Conservation (phyloP, 2,329 filamentous ascomycete species). For the Metarhizium robertsii region DNA sequence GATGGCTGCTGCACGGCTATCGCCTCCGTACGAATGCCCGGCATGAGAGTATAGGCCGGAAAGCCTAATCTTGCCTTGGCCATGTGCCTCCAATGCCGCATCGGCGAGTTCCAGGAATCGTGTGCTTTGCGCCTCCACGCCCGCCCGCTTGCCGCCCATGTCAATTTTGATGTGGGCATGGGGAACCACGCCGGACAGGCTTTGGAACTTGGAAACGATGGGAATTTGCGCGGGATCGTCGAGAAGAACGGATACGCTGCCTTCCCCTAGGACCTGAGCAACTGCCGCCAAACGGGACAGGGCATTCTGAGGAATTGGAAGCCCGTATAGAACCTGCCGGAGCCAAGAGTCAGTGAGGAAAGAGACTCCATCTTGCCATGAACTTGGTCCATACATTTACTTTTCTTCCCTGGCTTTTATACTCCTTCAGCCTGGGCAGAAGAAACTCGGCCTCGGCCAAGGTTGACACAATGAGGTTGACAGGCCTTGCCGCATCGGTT, state of each 20-base stretch:
- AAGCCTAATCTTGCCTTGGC: conserved; percentile 29
- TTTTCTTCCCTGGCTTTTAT: conserved; percentile 39
- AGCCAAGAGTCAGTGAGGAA: background rate
- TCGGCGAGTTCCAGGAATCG: conserved; percentile 40
- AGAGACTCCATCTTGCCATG: no score
- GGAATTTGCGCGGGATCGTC: conserved; percentile 57
- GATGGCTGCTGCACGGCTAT: conserved; percentile 21
- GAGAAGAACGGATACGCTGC: conserved; percentile 54
- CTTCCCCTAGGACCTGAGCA: conserved; percentile 43
- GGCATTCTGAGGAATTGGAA: conserved; percentile 55
- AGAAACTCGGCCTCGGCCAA: conserved; percentile 64
- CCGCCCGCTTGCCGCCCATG: conserved; percentile 62
- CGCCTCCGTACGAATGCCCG: conserved; percentile 55
- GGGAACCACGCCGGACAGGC: conserved; percentile 35
- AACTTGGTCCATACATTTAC: conserved; percentile 44
- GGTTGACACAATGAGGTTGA: conserved; percentile 64
- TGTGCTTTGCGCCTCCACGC: conserved; percentile 40
- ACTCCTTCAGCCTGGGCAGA: conserved; percentile 48
- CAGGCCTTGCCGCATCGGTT: conserved; percentile 30
- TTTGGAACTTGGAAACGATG: conserved; percentile 31
- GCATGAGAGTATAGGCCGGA: conserved; percentile 66
- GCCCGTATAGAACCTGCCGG: conserved; percentile 56
- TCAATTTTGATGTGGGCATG: conserved; percentile 66
- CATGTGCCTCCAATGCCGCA: conserved; percentile 17
- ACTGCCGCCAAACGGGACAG: conserved; percentile 51